These are phyloP conservation scores for Neoscytalidium dimidiatum DNA, from an alignment of 2,329 filamentous ascomycete genomes.

Conservation along the genomic window DNA sequence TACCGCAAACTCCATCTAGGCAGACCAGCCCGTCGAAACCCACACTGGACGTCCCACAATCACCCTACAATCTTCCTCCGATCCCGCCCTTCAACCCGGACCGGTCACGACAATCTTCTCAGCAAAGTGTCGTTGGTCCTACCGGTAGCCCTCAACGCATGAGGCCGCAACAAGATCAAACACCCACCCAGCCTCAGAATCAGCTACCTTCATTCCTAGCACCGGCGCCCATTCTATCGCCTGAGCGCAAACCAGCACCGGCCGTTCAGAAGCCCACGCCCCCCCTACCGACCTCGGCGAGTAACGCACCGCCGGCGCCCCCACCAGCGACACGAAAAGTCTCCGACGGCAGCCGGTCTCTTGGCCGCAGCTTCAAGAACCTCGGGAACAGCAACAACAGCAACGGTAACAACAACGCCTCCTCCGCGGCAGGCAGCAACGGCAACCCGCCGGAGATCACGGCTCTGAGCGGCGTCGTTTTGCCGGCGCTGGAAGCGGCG, in stretches of 20 bases:
- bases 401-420: not conserved
- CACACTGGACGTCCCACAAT: not conserved
- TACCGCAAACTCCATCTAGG: constrained; percentile 2
- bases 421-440: too few species aligned
- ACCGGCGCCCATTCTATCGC: not conserved
- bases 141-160: not conserved
- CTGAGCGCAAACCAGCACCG: not conserved
- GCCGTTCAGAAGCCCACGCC: constrained; percentile 2
- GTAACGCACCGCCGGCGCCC: not conserved
- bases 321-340: constrained; percentile 17
- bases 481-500: constrained; percentile 89
- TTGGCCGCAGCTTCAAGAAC: constrained; percentile 16
- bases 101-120: constrained; percentile 23
- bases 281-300: not conserved
- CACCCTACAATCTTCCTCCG: constrained; percentile 27
- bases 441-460: constrained; percentile 67
- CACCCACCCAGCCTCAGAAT: constrained; percentile 33
- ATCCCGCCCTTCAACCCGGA: constrained; percentile 37
- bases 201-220: constrained; percentile 31
- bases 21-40: constrained; percentile 1
- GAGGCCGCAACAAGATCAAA: constrained; percentile 9
- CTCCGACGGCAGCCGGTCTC: constrained; percentile 7
- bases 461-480: constrained; percentile 85
- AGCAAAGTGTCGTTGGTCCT: not conserved
- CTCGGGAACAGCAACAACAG: constrained; percentile 18